Evolutionary conservation across 1,139 yeast genomes (phyloP).

Genomic region (Saccharomycopsis hybrid): DNA sequence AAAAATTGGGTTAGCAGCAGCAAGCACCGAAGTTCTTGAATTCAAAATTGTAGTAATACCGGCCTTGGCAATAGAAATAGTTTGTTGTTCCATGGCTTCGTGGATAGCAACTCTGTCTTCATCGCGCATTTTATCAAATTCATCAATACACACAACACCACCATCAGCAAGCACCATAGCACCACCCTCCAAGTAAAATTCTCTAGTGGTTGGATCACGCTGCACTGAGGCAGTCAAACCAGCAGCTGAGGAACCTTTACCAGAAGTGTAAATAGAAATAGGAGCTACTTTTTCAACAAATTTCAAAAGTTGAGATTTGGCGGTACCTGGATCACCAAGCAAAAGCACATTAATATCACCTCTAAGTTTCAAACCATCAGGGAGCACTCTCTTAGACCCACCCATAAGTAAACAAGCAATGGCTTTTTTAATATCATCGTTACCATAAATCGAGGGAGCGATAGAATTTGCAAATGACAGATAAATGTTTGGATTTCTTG

Average conservation of each 20-base stretch:
- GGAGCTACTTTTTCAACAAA: conserved; percentile 95
- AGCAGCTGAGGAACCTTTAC: conserved; percentile 99
- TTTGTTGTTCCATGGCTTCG: conserved; percentile 99
- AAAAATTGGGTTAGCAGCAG: conserved; percentile 96
- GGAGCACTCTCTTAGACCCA: conserved; percentile 85
- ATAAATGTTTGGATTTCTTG: conserved; percentile 78
- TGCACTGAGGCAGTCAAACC: conserved; percentile 98
- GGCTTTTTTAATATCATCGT: conserved; percentile 85
- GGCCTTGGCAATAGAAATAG: conserved; percentile 98
- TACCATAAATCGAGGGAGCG: conserved; percentile 96
- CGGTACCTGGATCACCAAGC: conserved; percentile 98
- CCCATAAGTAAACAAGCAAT: conserved; percentile 90
- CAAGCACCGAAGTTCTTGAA: conserved; percentile 92
- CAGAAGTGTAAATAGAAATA: conserved; percentile 92
- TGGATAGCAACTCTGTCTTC: conserved; percentile 98
- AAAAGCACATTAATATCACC: conserved; percentile 93
- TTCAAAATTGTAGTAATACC: conserved; percentile 95
- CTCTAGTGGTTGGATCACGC: conserved; percentile 81
- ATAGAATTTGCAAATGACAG: conserved; percentile 82
- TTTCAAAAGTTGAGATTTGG: conserved; percentile 90
- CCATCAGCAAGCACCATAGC: conserved; percentile 99
- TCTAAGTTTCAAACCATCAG: conserved; percentile 94
- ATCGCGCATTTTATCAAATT: conserved; percentile 98
- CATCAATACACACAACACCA: conserved; percentile 98
- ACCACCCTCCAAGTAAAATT: conserved; percentile 96